Evolutionary conservation across 139 green algal genomes (phyloP).

Genomic region (Chlamydomonas sp.): DNA sequence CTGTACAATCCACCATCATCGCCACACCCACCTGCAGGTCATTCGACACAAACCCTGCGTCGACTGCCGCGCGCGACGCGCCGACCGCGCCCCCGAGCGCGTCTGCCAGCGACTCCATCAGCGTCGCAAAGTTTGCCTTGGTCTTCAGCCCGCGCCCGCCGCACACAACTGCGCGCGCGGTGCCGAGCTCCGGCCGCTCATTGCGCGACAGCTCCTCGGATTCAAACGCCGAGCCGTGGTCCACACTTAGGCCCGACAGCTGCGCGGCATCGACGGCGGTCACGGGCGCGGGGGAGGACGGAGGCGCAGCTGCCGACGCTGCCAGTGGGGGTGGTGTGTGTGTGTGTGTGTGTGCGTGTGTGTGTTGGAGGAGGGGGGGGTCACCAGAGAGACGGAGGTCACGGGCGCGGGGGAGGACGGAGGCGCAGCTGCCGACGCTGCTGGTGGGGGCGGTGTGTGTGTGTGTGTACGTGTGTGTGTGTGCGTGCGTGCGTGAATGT

Average conservation of each 20-base stretch:
- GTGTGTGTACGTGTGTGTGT: no score
- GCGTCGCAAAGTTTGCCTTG: constrained; percentile 69
- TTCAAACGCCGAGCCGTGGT: constrained; percentile 42
- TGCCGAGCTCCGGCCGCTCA: constrained; percentile 69
- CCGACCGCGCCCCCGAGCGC: constrained; percentile 75
- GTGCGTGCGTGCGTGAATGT: no score
- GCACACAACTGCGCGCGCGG: constrained; percentile 62
- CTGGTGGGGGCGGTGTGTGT: no score
- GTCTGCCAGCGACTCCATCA: constrained; percentile 82
- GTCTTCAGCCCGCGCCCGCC: constrained; percentile 83
- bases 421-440: no score
- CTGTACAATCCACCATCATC: no score
- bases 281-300: constrained; percentile 24
- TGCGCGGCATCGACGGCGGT: constrained; percentile 32
- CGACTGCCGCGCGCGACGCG: constrained; percentile 81
- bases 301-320: no score
- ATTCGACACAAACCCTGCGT: constrained; percentile 81
- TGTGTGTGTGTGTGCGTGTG: no score
- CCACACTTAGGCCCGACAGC: constrained; percentile 8
- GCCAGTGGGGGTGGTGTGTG: no score
- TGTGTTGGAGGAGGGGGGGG: no score
- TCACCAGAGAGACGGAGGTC: no score
- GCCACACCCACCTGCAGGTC: constrained; percentile 73
- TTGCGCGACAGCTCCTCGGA: constrained; percentile 35
- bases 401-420: no score